Evolutionary conservation across 768 basidiomycete genomes (phyloP).

Genomic region (Amanita rimosa): DNA sequence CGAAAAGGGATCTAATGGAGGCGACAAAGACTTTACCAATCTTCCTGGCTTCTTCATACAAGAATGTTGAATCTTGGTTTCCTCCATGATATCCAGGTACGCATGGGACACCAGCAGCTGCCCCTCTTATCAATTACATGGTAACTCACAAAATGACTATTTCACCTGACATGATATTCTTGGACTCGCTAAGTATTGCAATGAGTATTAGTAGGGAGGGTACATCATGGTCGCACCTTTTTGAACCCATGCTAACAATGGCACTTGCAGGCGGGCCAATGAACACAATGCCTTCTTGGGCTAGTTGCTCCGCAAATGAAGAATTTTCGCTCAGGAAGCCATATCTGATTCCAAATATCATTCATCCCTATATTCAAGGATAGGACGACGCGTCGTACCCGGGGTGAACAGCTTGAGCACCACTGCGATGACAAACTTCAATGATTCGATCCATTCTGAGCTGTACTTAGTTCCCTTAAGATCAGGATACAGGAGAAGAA

Average conservation of each 20-base stretch:
- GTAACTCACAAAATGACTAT: conserved; percentile 10
- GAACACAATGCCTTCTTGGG: conserved; percentile 75
- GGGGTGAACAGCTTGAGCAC: conserved; percentile 93
- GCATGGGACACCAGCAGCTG: conserved; percentile 84
- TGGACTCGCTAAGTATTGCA: conserved; percentile 59
- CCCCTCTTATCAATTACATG: conserved; percentile 5
- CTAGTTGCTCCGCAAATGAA: conserved; percentile 60
- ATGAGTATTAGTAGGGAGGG: neutral
- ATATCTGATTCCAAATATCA: conserved; percentile 33
- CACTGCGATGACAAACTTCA: conserved; percentile 66
- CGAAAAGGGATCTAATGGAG: neutral
- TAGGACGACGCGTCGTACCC: conserved; percentile 37
- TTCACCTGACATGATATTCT: conserved; percentile 83
- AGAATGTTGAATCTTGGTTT: conserved; percentile 64
- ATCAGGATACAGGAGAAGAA: neutral
- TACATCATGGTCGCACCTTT: conserved; percentile 44
- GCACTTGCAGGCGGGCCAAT: conserved; percentile 86
- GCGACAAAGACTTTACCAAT: conserved; percentile 38
- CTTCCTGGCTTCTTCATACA: conserved; percentile 55
- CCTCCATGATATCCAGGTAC: conserved; percentile 90
- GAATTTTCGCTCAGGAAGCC: conserved; percentile 93
- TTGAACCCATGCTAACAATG: conserved; percentile 91
- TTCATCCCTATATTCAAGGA: neutral
- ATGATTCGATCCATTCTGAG: conserved; percentile 84
- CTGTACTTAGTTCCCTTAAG: conserved; percentile 23